Conservation (phyloP, 2,329 filamentous ascomycete genomes). For the Cadophora gregata region DNA sequence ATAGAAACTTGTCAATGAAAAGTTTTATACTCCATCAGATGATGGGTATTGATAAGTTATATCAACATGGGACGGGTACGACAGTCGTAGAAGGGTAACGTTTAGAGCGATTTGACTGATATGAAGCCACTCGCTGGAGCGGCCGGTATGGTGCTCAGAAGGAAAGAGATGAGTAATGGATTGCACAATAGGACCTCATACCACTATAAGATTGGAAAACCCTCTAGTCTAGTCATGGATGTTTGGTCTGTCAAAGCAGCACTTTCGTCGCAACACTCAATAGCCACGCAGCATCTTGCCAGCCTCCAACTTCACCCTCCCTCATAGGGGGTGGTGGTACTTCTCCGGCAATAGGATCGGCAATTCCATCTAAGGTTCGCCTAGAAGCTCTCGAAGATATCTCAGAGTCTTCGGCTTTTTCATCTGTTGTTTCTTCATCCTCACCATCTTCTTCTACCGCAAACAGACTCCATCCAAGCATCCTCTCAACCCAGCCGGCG, state of each 20-base stretch:
- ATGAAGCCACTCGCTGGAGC: neutral
- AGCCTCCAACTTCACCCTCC: slow-evolving; percentile 62
- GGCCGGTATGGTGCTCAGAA: neutral
- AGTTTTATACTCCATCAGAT: neutral
- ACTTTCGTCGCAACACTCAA: slow-evolving; percentile 61
- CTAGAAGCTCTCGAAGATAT: slow-evolving; percentile 37
- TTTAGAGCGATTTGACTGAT: neutral
- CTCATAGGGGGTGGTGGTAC: slow-evolving; percentile 56
- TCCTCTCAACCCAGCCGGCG: slow-evolving; percentile 63
- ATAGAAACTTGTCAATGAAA: neutral
- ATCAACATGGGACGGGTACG: too few species aligned
- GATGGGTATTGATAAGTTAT: neutral
- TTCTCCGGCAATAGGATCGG: slow-evolving; percentile 49
- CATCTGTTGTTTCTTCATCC: slow-evolving; percentile 48
- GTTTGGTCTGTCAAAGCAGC: slow-evolving; percentile 33
- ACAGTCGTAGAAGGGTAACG: too few species aligned
- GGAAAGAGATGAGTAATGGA: neutral
- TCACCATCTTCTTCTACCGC: slow-evolving; percentile 66
- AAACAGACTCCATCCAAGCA: slow-evolving; percentile 67
- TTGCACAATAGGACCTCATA: neutral
- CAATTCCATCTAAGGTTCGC: slow-evolving; percentile 32
- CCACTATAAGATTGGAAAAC: neutral
- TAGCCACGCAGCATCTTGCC: slow-evolving; percentile 73
- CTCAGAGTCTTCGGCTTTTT: slow-evolving; percentile 45
- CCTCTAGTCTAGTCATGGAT: neutral